Evolutionary conservation across 2,329 filamentous ascomycete species (phyloP).

Genomic region (Cladosporium oxysporum): DNA sequence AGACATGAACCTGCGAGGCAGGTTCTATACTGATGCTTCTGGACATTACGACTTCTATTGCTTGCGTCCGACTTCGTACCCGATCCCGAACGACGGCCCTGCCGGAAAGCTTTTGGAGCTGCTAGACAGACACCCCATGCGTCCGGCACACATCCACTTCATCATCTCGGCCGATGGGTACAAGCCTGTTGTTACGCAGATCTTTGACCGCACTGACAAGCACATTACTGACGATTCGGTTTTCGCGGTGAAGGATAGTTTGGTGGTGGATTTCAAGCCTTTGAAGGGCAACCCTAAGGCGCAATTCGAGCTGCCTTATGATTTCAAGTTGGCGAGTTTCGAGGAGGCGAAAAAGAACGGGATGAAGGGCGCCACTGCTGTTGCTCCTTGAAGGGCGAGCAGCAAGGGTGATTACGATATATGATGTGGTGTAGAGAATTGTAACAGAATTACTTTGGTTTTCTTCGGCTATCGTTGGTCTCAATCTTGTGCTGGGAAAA

Average conservation of each 20-base stretch:
- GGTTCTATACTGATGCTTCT: constrained; percentile 66
- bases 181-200: constrained; percentile 73
- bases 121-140: constrained; percentile 61
- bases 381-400: constrained; percentile 1
- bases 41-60: constrained; percentile 60
- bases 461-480: background rate
- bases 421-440: background rate
- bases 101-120: constrained; percentile 59
- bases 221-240: constrained; percentile 64
- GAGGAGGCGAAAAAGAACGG: constrained; percentile 19
- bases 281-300: constrained; percentile 55
- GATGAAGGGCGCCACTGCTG: constrained; percentile 18
- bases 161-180: constrained; percentile 59
- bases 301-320: constrained; percentile 55
- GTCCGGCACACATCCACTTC: constrained; percentile 64
- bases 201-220: constrained; percentile 68
- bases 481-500: background rate
- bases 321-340: constrained; percentile 32
- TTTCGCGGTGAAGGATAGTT: constrained; percentile 62
- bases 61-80: constrained; percentile 50
- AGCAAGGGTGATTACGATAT: background rate
- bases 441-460: background rate
- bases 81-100: constrained; percentile 55
- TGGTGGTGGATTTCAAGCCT: constrained; percentile 60
- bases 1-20: constrained; percentile 73